A percentile compares a stretch with the other conserved stretches of the same genome.
Conservation (phyloP, 2,329 filamentous ascomycete genomes). For the Purpureocillium lavendulum region DNA sequence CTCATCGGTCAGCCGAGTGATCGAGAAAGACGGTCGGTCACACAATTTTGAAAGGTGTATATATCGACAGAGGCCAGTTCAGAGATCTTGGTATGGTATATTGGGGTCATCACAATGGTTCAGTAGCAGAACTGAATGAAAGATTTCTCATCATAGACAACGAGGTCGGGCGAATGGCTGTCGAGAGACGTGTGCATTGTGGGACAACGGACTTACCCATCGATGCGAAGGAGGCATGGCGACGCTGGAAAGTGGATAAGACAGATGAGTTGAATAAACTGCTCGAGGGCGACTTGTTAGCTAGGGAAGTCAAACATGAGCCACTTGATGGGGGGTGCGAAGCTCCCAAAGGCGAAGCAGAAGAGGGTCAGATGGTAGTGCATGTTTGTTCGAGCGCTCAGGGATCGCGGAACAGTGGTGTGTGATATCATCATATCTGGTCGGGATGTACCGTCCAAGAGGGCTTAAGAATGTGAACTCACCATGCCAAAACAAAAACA, state of each 20-base stretch:
- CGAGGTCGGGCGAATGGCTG: not conserved
- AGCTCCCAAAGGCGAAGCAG: not conserved
- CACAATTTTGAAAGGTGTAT: not conserved
- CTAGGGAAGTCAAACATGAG: too few species aligned
- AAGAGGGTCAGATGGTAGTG: constrained; percentile 61
- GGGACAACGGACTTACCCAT: too few species aligned
- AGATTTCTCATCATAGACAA: constrained; percentile 47
- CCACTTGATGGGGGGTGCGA: too few species aligned
- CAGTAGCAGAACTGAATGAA: constrained; percentile 71
- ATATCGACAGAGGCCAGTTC: constrained; percentile 21
- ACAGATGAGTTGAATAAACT: too few species aligned
- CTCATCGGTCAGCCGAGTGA: not conserved
- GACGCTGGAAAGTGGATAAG: too few species aligned
- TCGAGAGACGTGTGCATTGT: too few species aligned
- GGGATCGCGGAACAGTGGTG: constrained; percentile 55
- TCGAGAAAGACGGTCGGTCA: not conserved
- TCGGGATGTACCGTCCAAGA: too few species aligned
- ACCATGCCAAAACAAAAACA: not conserved
- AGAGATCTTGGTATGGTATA: constrained; percentile 59
- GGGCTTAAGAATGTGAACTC: not conserved
- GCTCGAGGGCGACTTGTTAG: too few species aligned
- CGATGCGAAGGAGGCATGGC: too few species aligned
- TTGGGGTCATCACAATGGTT: constrained; percentile 54
- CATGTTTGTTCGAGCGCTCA: constrained; percentile 61
- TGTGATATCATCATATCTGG: constrained; percentile 44